A percentile compares a stretch with the other conserved stretches of the same genome.
Evolutionary conservation across 148 eudicot genomes (phyloP).

Genomic region (Rhododendron ferrugineum): DNA sequence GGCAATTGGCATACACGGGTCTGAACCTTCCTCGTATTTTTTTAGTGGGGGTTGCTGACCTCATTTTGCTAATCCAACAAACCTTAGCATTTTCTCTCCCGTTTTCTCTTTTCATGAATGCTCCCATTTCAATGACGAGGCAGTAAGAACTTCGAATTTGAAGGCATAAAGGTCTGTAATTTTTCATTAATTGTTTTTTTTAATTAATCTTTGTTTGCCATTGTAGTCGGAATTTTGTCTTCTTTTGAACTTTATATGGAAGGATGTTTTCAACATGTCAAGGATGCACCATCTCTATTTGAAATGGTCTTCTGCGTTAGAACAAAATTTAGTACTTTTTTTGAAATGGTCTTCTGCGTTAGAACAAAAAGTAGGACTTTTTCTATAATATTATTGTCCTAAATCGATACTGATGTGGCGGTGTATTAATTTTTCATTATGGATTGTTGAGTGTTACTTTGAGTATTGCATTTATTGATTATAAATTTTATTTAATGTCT

Average conservation of each 20-base stretch:
- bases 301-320: neutral
- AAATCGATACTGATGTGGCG: neutral
- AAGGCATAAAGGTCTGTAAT: neutral
- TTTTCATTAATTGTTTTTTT: neutral
- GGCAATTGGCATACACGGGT: neutral
- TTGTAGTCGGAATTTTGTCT: neutral
- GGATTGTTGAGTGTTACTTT: neutral
- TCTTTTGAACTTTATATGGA: neutral
- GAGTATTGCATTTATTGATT: neutral
- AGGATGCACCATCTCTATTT: conserved; percentile 5
- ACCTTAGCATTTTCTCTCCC: neutral
- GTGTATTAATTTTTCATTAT: neutral
- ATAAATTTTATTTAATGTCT: neutral
- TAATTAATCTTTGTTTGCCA: neutral
- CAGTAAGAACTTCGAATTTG: neutral
- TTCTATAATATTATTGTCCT: neutral
- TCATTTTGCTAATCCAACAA: neutral
- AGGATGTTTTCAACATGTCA: neutral
- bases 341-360: neutral
- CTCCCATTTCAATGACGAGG: neutral
- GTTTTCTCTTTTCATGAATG: neutral
- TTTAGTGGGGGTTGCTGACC: neutral
- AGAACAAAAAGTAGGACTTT: neutral
- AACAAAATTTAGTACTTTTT: neutral
- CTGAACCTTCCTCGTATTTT: neutral